A percentile compares a stretch with the other conserved stretches of the same genome.
Evolutionary conservation across 2,329 filamentous ascomycete species (phyloP).

Genomic region (Colletotrichum melonis): DNA sequence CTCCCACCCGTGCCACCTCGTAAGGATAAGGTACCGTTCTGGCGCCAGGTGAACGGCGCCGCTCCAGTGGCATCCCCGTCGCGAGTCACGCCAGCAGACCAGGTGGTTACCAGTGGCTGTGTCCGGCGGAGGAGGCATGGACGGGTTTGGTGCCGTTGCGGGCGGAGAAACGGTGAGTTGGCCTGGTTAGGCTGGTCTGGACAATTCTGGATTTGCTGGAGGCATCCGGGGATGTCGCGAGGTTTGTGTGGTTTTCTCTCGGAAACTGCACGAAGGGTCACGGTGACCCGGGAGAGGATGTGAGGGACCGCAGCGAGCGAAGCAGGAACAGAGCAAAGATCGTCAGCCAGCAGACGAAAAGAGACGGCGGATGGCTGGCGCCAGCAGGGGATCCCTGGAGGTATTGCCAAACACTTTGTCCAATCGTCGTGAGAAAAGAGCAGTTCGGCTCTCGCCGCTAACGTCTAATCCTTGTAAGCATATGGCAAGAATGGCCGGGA

Average conservation of each 20-base stretch:
- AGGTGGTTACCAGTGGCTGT: constrained; percentile 33
- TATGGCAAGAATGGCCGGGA: constrained; percentile 11
- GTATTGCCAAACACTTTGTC: constrained; percentile 1
- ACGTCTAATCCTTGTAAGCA: constrained; percentile 1
- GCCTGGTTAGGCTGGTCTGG: constrained; percentile 8
- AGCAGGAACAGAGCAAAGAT: constrained; percentile 36
- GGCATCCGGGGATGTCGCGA: constrained; percentile 1
- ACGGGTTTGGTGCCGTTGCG: constrained; percentile 14
- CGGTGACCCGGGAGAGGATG: constrained; percentile 19
- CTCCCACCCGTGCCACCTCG: constrained; percentile 14
- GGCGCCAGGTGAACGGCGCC: not conserved
- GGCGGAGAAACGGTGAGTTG: constrained; percentile 25
- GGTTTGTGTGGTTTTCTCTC: not conserved
- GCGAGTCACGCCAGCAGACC: constrained; percentile 18
- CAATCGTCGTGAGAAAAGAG: constrained; percentile 8
- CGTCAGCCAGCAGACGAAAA: constrained; percentile 24
- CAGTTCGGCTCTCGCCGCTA: constrained; percentile 20
- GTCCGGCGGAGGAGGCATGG: constrained; percentile 10
- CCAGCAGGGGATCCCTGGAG: constrained; percentile 21
- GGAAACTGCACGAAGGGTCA: constrained; percentile 34
- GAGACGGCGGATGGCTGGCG: constrained; percentile 33
- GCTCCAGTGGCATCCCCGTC: constrained; percentile 22
- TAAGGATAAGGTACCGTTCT: not conserved
- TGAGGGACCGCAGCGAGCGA: not conserved
- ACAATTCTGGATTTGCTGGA: constrained; percentile 15